phyloP scores from a whole-genome alignment of 371 early-diverging fungal species.

The Rhizopus stolonifer region DNA sequence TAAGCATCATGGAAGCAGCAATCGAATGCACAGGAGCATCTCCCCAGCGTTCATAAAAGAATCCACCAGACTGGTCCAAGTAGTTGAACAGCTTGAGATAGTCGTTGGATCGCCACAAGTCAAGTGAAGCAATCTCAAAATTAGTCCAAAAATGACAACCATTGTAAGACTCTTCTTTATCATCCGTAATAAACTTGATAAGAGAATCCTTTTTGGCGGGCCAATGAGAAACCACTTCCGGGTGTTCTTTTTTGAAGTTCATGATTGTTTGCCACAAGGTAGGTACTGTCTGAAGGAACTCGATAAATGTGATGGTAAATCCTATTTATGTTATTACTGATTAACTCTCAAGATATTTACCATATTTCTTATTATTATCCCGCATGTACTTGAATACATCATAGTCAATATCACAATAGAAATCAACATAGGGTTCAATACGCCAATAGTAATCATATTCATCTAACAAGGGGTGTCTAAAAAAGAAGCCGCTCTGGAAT shows the following conservation, averaged over 20 bases:
- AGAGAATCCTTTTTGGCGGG: conserved; percentile 41
- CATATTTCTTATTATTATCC: conserved; percentile 24
- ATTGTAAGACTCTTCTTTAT: conserved; percentile 49
- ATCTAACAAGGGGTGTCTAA: conserved; percentile 75
- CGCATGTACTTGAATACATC: conserved; percentile 24
- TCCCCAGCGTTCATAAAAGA: conserved; percentile 95
- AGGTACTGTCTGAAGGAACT: conserved; percentile 73
- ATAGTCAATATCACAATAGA: conserved; percentile 79
- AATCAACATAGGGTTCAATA: conserved; percentile 91
- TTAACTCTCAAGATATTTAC: too few species aligned
- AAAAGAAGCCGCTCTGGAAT: conserved; percentile 82
- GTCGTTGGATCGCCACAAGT: conserved; percentile 74
- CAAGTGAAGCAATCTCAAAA: conserved; percentile 76
- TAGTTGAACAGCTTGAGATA: conserved; percentile 80
- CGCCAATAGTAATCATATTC: conserved; percentile 95
- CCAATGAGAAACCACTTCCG: conserved; percentile 31
- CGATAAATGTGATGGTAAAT: conserved; percentile 70
- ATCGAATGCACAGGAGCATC: conserved; percentile 97
- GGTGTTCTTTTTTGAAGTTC: conserved; percentile 48
- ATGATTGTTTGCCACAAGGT: conserved; percentile 67
- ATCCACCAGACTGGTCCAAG: conserved; percentile 86
- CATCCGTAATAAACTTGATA: conserved; percentile 38
- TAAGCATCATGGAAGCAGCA: conserved; percentile 81
- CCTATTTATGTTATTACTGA: conserved; percentile 35
- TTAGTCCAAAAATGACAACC: conserved; percentile 80